Percentiles rank a stretch among this genome's conserved stretches.
Evolutionary conservation across 768 basidiomycete genomes (phyloP).

Genomic region (Leccinum obscurum): DNA sequence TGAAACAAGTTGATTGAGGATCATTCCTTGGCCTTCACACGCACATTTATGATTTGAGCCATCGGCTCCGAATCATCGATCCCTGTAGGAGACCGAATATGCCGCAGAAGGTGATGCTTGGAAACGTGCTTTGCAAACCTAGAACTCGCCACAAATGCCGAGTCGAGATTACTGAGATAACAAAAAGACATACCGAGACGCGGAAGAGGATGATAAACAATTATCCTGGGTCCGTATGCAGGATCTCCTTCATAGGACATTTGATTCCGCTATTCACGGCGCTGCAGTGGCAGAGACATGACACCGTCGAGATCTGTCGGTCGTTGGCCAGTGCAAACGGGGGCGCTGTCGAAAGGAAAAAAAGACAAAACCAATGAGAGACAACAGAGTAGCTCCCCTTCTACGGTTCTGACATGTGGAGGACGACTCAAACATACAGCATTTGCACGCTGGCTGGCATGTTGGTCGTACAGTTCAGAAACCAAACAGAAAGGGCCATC

Average conservation of each 20-base stretch:
- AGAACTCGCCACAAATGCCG: neutral
- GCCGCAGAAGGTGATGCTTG: neutral
- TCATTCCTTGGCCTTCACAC: neutral
- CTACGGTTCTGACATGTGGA: neutral
- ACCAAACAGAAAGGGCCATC: neutral
- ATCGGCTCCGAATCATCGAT: conserved; percentile 1
- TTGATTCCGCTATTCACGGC: conserved; percentile 12
- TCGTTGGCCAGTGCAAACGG: neutral
- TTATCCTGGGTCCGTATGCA: neutral
- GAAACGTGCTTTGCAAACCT: neutral
- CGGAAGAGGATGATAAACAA: neutral
- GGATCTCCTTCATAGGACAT: neutral
- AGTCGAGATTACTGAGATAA: neutral
- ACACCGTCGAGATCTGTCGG: conserved; percentile 12
- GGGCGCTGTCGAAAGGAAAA: conserved; percentile 2
- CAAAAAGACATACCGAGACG: conserved; percentile 2
- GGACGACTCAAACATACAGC: neutral
- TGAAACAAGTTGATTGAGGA: conserved; percentile 7
- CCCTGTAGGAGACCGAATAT: neutral
- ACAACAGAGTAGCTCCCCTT: neutral
- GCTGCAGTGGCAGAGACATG: conserved; percentile 14
- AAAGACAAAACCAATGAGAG: conserved; percentile 1
- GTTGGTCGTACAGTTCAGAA: neutral
- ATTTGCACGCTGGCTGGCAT: neutral
- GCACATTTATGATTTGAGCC: neutral